Conservation (phyloP, 306 rosid genomes). For the Nissolia schottii region DNA sequence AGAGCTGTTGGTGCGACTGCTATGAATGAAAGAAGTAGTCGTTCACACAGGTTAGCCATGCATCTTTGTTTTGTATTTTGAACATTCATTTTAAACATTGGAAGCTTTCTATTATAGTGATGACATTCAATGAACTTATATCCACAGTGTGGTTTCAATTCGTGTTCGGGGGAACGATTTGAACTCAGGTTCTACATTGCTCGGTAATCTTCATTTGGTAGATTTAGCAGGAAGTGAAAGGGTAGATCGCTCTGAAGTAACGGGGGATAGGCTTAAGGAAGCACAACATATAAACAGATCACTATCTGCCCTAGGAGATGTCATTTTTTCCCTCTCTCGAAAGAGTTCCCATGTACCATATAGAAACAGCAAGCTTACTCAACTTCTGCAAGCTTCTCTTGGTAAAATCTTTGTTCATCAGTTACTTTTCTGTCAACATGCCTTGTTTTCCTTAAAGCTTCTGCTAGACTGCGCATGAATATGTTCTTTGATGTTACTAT, state of each 20-base stretch:
- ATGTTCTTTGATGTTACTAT: background rate
- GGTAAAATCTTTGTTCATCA: constrained; percentile 43
- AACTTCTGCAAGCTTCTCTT: constrained; percentile 86
- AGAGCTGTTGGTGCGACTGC: constrained; percentile 45
- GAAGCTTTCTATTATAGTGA: background rate
- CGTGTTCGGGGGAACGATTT: constrained; percentile 41
- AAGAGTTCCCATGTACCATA: constrained; percentile 84
- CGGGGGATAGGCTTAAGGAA: constrained; percentile 89
- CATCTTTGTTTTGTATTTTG: background rate
- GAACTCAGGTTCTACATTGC: constrained; percentile 27
- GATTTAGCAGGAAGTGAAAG: constrained; percentile 99
- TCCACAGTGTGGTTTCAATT: constrained; percentile 44
- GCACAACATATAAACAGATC: constrained; percentile 95
- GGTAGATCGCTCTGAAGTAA: constrained; percentile 88
- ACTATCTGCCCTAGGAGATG: constrained; percentile 91
- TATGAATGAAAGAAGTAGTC: constrained; percentile 57
- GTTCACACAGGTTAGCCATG: constrained; percentile 42
- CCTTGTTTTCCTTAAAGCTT: background rate
- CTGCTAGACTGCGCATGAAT: background rate
- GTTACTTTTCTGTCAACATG: background rate
- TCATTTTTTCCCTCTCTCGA: constrained; percentile 81
- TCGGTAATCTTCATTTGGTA: constrained; percentile 87
- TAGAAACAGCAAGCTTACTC: constrained; percentile 99
- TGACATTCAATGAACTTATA: constrained; percentile 11
- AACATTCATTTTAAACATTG: background rate